Base-by-base conservation (phyloP, 352 stramenopile genomes). In the Phytophthora ohioensis region DNA sequence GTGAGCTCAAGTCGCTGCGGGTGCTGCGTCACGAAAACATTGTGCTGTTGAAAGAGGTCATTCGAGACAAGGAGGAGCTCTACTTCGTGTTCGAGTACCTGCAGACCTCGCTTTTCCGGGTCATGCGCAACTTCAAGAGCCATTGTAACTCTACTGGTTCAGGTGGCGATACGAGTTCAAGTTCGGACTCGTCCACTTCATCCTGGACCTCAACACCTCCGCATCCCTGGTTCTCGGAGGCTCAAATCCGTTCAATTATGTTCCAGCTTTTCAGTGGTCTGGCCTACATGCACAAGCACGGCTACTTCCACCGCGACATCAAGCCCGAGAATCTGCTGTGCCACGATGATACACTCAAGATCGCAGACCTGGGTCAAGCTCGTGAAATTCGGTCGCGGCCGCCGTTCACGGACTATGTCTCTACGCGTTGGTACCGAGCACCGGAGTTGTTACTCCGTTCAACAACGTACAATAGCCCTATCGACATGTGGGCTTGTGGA, bases 21-120 rank as follows among this genome's bases (percentile, higher is more conserved):
- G 78, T 91, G 34, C 65, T 96, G 43, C 82, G 85, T 13, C 87
- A 96, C 53, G 83, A 93, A 43, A 96, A 95, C 65, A 91, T 96
- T 61, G 81, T 96, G 51, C 72, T 93, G 64, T 73, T 96, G 36
- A 96, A 95, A 67, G 89, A 96, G 46, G 89, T 94, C 21, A 90
- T 95, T 55, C 86, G 85, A 56, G 88, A 95, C 73, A 92, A 93
- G 48, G 86, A 92, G 32, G 85, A 94, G 73, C 85, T 96, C 43
- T 96, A 93, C 75, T 95, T 94, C 69, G 87, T 95, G 8, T 96
- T 96, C 57, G 87, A 96, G 84, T 96, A 91, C 79, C 88, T 94
- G 80, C 76, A 96, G 51, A 89, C 84, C 41, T 94, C 83, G 17
- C 82, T 96, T 48, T 93, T 88, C 64, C 82, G 80, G 17, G 81